These are phyloP conservation scores for Colletotrichum abscissum DNA, from an alignment of 2,329 filamentous ascomycete genomes.

Conservation along the genomic window DNA sequence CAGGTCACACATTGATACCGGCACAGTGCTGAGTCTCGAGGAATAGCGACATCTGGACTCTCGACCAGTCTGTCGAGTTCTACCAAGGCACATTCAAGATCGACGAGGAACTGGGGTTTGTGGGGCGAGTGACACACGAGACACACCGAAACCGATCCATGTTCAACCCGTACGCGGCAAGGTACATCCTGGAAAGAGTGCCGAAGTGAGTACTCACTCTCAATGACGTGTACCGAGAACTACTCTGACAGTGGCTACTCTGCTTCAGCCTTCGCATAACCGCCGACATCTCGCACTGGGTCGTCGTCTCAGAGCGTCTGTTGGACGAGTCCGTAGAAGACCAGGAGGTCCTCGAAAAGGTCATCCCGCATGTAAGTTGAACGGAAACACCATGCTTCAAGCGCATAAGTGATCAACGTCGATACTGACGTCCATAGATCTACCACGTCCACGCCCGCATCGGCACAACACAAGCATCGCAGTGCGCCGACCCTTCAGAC, in stretches of 20 bases:
- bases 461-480: conserved; percentile 49
- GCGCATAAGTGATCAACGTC: background rate
- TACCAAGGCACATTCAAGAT: conserved; percentile 44
- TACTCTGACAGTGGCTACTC: background rate
- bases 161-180: conserved; percentile 44
- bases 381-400: background rate
- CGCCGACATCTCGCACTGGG: conserved; percentile 42
- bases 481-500: conserved; percentile 48
- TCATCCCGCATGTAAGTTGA: conserved; percentile 45
- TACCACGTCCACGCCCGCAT: conserved; percentile 48
- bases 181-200: conserved; percentile 43
- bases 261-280: conserved; percentile 39
- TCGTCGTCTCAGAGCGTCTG: conserved; percentile 36
- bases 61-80: conserved; percentile 47
- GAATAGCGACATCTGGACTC: conserved; percentile 44
- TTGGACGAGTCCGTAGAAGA: background rate
- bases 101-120: conserved; percentile 44
- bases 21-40: background rate
- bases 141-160: conserved; percentile 47
- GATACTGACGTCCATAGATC: conserved; percentile 37
- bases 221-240: background rate
- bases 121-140: conserved; percentile 45
- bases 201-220: conserved; percentile 40
- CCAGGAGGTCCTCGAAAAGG: conserved; percentile 33
- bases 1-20: background rate